These are phyloP conservation scores for Tritrichomonas musculus DNA, from an alignment of 208 protist genomes.

Conservation along the genomic window DNA sequence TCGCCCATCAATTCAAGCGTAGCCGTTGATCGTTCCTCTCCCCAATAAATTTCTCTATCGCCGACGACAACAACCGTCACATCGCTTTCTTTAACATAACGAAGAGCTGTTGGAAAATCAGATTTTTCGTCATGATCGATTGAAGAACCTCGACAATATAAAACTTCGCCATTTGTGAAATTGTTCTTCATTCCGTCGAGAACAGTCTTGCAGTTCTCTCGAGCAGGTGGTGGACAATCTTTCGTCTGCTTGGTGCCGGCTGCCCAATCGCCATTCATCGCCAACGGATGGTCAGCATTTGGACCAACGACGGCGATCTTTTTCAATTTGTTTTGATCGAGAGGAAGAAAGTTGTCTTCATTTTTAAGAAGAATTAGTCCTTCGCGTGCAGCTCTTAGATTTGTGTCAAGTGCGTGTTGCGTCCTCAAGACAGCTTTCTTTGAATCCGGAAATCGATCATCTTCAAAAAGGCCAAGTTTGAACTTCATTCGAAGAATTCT, in stretches of 20 bases:
- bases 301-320: not conserved
- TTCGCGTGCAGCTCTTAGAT: conserved; percentile 38
- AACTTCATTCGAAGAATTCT: not conserved
- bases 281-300: not conserved
- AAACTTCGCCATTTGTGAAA: not conserved
- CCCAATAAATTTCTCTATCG: not conserved
- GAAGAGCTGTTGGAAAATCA: not conserved
- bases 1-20: not conserved
- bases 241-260: not conserved
- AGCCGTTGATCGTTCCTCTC: not conserved
- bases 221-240: not conserved
- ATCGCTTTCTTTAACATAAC: not conserved
- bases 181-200: not conserved
- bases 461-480: not conserved
- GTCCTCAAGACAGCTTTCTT: not conserved
- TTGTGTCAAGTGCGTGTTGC: conserved; percentile 14
- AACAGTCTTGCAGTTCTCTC: not conserved
- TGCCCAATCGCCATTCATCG: not conserved
- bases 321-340: not conserved
- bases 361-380: conserved; percentile 44
- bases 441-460: not conserved
- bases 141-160: not conserved
- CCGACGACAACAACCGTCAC: not conserved
- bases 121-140: not conserved
- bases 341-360: not conserved